Evolutionary conservation across 2,329 filamentous ascomycete species (phyloP).

Genomic region (Xylariales sp.): DNA sequence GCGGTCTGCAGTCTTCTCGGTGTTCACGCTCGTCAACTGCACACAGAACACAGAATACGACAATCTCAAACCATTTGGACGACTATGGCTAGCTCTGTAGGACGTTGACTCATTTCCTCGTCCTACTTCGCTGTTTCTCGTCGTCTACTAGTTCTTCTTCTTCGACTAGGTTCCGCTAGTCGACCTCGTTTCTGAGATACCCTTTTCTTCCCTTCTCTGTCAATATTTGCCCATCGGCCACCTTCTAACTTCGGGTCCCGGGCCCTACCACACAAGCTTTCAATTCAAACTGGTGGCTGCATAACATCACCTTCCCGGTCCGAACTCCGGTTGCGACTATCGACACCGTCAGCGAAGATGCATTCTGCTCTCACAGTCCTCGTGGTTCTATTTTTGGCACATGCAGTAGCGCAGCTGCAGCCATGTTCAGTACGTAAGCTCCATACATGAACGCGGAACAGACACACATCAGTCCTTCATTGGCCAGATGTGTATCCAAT

Average conservation of each 20-base stretch:
- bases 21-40: neutral
- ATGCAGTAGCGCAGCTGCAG: conserved; percentile 1
- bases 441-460: neutral
- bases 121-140: neutral
- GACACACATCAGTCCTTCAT: neutral
- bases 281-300: too few relatives aligned
- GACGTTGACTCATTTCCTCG: conserved; percentile 6
- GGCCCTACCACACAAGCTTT: too few relatives aligned
- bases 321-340: neutral
- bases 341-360: neutral
- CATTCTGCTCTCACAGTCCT: conserved; percentile 1
- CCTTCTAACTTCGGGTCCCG: neutral
- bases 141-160: neutral
- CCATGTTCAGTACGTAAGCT: conserved; percentile 7
- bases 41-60: neutral
- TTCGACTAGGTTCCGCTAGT: neutral
- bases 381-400: conserved; percentile 6
- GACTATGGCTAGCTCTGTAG: conserved; percentile 7
- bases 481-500: neutral
- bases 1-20: too few relatives aligned
- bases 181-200: conserved; percentile 4
- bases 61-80: neutral
- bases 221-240: neutral
- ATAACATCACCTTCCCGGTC: too few relatives aligned
- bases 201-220: neutral